These are phyloP conservation scores for Salix purpurea DNA, from an alignment of 345 rosid species.

Conservation along the genomic window DNA sequence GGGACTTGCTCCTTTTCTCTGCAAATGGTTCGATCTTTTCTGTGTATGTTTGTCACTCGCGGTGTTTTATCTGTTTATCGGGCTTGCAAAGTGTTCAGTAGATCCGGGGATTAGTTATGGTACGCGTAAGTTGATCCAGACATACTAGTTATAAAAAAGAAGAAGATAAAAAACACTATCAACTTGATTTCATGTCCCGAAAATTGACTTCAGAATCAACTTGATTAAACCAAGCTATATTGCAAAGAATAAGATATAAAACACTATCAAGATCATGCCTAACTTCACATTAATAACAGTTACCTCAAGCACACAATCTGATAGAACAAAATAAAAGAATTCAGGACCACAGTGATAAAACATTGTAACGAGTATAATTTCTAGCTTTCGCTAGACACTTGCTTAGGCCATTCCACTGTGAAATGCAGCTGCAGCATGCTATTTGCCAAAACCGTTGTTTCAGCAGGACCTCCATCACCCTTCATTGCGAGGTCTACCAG, in stretches of 20 bases:
- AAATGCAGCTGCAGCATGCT: conserved; percentile 2
- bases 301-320: not conserved
- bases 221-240: not conserved
- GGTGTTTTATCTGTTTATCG: too few species aligned
- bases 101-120: too few species aligned
- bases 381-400: not conserved
- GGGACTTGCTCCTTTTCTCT: too few species aligned
- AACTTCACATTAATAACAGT: not conserved
- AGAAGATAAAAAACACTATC: too few species aligned
- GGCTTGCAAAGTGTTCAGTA: too few species aligned
- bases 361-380: not conserved
- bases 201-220: not conserved
- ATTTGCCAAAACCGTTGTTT: not conserved
- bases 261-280: not conserved
- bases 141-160: too few species aligned
- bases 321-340: not conserved
- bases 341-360: not conserved
- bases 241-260: not conserved
- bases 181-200: too few species aligned
- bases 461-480: not conserved
- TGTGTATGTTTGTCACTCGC: too few species aligned
- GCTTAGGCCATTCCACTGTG: not conserved
- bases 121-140: too few species aligned
- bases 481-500: not conserved
- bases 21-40: too few species aligned